Evolutionary conservation across 75 land plant genomes (phyloP).

Genomic region (Chamaecyparis obtusa): DNA sequence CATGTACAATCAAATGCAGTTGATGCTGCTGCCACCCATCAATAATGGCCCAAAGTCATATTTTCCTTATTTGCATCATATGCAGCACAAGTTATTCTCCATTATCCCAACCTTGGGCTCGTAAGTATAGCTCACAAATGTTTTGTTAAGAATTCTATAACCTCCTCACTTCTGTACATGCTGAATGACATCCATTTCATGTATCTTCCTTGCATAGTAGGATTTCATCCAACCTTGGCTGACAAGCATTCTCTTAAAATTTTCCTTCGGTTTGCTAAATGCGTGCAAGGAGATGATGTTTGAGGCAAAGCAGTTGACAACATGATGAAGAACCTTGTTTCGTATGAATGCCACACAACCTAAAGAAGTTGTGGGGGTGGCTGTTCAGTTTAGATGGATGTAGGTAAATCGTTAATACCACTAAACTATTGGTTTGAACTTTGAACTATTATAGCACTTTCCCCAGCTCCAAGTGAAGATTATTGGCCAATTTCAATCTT

Average conservation of each 20-base stretch:
- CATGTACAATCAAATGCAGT: too few relatives aligned
- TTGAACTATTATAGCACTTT: too few relatives aligned
- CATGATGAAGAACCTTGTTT: background rate
- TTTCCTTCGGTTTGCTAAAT: background rate
- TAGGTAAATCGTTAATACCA: background rate
- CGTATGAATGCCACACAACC: background rate
- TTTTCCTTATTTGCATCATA: too few relatives aligned
- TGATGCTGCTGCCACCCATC: too few relatives aligned
- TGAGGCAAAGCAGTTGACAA: background rate
- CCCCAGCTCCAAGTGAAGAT: background rate
- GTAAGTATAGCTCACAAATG: background rate
- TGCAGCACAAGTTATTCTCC: background rate
- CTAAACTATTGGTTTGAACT: background rate
- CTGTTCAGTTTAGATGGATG: background rate
- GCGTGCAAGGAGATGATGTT: background rate
- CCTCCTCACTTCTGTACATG: background rate
- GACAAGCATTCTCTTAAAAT: background rate
- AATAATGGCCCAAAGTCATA: background rate
- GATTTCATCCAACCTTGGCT: background rate
- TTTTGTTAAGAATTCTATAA: too few relatives aligned
- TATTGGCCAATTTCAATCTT: background rate
- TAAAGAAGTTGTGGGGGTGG: background rate
- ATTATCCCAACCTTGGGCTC: background rate
- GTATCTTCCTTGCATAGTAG: background rate
- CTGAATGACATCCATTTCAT: background rate